Evolutionary conservation across 106 monocot genomes (phyloP), one percentile per base, ranked within the genome.

Genomic region (Narthecium ossifragum): DNA sequence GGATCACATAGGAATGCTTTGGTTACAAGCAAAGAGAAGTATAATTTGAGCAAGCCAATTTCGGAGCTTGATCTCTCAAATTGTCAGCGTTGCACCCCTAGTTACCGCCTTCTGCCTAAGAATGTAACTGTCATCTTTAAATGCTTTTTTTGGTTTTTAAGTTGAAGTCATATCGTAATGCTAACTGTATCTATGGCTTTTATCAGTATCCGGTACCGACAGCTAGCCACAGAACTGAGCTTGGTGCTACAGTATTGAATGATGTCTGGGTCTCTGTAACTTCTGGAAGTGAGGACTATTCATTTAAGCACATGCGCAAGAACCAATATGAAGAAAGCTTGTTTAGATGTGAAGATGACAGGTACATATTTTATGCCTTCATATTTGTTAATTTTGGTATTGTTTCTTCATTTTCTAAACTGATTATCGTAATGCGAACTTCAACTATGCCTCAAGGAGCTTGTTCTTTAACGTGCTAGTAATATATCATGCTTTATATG

Each of bases 21-120:
- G 58, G 53, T 72, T 46, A 26, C 68, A 27, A 76, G 57, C 59
- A 89, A 98, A 79, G 90, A 98, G 41, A 90, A 90, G 51, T 75
- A 74, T 52, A 93, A 93, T 60, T 69, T 70, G 33, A 69, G 36
- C 40, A 96, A 90, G 41, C 90, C 94, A 29, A 76, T 89, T 49
- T 96, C 94, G 50, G 94, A 90, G 45, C 90, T 90, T 71, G 94
- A 90, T 64, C 78, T 96, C 45, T 83, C 90, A 31, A 86, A 80
- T 33, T 90, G 90, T 63, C 70, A 77, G 31, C 76, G 78, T 2
- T 86, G 90, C 51, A 86, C 90, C 9, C 94, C 94, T 61, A 96
- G 94, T 73, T 96, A 96, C 56, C 86, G 94, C 4, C 83, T 96
- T 60, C 52, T 96, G 10, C 90, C 94, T 26, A 86, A 82, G 58